Percentiles rank a stretch among this genome's conserved stretches.
Conservation (phyloP, 257 asterid species). For the Solanum sparsipilum region DNA sequence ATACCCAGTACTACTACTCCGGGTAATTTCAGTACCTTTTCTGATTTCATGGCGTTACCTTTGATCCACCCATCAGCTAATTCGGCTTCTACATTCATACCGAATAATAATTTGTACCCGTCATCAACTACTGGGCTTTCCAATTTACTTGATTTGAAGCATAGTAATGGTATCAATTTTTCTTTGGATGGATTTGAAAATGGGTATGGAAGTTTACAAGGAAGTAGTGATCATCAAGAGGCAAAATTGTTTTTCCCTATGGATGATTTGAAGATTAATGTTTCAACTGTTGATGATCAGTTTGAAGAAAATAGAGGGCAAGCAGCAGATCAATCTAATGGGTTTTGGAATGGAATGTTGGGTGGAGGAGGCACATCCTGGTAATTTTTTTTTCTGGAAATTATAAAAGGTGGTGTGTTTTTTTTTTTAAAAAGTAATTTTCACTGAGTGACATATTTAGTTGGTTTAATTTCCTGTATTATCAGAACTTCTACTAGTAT, state of each 20-base stretch:
- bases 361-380: conserved; percentile 43
- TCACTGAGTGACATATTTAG: background rate
- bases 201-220: conserved; percentile 19
- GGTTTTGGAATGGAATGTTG: conserved; percentile 68
- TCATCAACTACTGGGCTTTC: conserved; percentile 19
- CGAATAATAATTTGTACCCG: conserved; percentile 13
- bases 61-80: conserved; percentile 19
- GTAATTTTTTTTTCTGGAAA: conserved; percentile 2
- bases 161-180: conserved; percentile 28
- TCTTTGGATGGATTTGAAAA: conserved; percentile 35
- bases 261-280: conserved; percentile 41
- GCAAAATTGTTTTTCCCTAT: conserved; percentile 41
- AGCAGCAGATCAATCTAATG: conserved; percentile 23
- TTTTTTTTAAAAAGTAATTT: background rate
- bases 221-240: conserved; percentile 8
- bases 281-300: background rate
- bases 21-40: background rate
- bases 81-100: conserved; percentile 26
- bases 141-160: conserved; percentile 24
- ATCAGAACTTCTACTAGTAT: background rate
- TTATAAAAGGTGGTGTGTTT: background rate
- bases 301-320: conserved; percentile 32
- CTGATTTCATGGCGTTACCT: conserved; percentile 12
- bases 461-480: conserved; percentile 4
- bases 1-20: background rate